Percentiles rank a stretch among this genome's conserved stretches.
phyloP scores from a whole-genome alignment of 2,329 filamentous ascomycete species.

The Coniochaeta pulveracea region DNA sequence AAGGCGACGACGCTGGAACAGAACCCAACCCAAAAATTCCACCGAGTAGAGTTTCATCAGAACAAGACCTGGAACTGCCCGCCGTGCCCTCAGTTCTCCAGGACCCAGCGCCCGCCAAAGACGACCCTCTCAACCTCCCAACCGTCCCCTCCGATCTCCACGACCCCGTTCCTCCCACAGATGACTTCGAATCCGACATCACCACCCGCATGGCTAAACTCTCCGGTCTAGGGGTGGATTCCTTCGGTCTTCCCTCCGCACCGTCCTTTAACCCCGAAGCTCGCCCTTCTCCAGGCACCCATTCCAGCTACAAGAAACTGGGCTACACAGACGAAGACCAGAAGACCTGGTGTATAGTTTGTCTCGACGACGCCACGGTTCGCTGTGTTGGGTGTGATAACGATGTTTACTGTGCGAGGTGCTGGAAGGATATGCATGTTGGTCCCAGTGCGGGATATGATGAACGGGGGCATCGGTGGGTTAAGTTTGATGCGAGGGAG shows the following conservation, averaged over 20 bases:
- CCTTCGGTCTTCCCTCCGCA: constrained; percentile 33
- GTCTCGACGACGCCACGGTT: constrained; percentile 65
- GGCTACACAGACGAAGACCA: constrained; percentile 58
- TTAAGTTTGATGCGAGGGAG: constrained; percentile 38
- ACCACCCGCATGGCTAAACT: constrained; percentile 41
- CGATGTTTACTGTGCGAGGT: constrained; percentile 64
- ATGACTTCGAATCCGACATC: constrained; percentile 32
- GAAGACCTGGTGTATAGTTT: constrained; percentile 72
- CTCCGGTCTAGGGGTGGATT: constrained; percentile 21
- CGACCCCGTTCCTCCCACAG: constrained; percentile 19
- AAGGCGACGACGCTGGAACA: no score
- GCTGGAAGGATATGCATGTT: constrained; percentile 73
- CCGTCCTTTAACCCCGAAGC: constrained; percentile 37
- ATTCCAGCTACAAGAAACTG: constrained; percentile 18
- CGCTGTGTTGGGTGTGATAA: constrained; percentile 60
- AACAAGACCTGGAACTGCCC: no score
- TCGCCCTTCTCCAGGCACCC: constrained; percentile 24
- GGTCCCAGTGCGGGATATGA: constrained; percentile 59
- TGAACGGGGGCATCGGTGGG: constrained; percentile 57
- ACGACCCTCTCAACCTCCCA: constrained; percentile 27
- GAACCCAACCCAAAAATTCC: not conserved
- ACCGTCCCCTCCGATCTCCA: constrained; percentile 31
- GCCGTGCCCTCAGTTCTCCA: no score
- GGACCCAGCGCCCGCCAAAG: no score
- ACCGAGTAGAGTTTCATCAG: not conserved